Conservation (phyloP, 495 filamentous ascomycete species). For the Bacidia rubella region DNA sequence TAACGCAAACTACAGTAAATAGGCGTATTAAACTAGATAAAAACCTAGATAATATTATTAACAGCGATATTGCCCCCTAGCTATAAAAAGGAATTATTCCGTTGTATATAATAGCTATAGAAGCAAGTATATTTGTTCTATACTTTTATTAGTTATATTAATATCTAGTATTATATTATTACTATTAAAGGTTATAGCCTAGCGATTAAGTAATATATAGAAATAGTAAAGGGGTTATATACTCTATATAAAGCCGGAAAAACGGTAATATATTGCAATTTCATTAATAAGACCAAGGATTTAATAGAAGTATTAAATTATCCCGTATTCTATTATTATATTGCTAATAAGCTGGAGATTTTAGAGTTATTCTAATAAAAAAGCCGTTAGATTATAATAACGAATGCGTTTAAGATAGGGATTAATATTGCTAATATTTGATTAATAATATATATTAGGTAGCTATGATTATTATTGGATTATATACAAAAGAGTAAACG, state of each 20-base stretch:
- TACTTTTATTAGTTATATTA: not conserved
- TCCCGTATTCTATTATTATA: not conserved
- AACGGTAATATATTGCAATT: too few relatives aligned
- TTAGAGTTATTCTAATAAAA: too few relatives aligned
- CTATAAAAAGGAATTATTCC: too few relatives aligned
- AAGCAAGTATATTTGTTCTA: not conserved
- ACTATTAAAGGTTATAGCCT: not conserved
- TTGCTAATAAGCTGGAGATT: not conserved
- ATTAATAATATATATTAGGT: not conserved
- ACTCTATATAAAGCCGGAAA: too few relatives aligned
- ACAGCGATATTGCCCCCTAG: too few relatives aligned
- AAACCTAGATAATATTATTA: too few relatives aligned
- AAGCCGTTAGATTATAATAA: too few relatives aligned
- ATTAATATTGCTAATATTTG: too few relatives aligned
- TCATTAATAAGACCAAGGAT: not conserved
- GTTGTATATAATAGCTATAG: too few relatives aligned
- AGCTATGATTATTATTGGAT: not conserved
- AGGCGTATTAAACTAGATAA: not conserved
- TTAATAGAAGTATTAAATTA: not conserved
- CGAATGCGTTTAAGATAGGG: too few relatives aligned
- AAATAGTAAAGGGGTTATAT: too few relatives aligned
- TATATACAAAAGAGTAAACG: not conserved
- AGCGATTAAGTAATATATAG: not conserved
- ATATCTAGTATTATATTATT: not conserved
- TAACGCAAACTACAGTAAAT: not conserved